These are phyloP conservation scores for Hygrocybe coccinea DNA, from an alignment of 768 basidiomycete genomes.

Conservation along the genomic window DNA sequence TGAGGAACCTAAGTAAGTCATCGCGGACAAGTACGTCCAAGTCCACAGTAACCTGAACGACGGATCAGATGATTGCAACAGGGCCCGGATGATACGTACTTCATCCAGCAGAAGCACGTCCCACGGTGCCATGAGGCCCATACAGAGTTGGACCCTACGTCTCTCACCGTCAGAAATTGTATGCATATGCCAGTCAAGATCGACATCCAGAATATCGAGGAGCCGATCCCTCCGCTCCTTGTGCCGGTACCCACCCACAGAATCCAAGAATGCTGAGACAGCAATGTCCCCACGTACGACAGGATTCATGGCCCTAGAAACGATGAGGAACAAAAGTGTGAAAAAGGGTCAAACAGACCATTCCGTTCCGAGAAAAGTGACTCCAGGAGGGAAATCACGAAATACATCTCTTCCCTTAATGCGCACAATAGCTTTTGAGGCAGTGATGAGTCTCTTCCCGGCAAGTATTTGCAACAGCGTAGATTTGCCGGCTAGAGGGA, in stretches of 20 bases:
- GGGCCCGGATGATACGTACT: conserved; percentile 38
- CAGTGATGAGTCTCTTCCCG: conserved; percentile 75
- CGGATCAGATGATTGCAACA: not conserved
- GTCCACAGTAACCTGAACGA: conserved; percentile 86
- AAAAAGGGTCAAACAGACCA: conserved; percentile 48
- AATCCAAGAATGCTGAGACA: conserved; percentile 93
- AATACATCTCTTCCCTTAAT: conserved; percentile 87
- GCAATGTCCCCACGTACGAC: conserved; percentile 91
- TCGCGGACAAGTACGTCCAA: conserved; percentile 92
- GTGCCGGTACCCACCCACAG: conserved; percentile 92
- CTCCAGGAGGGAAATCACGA: conserved; percentile 72
- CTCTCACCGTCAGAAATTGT: conserved; percentile 95
- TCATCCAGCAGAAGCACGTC: conserved; percentile 92
- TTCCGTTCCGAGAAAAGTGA: conserved; percentile 90
- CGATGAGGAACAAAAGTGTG: not conserved
- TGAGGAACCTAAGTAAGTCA: conserved; percentile 84
- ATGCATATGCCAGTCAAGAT: conserved; percentile 96
- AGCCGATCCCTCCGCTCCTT: conserved; percentile 82
- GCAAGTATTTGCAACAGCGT: conserved; percentile 91
- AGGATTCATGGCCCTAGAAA: conserved; percentile 85
- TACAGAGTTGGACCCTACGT: conserved; percentile 85
- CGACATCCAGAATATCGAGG: conserved; percentile 89
- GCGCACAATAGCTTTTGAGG: conserved; percentile 48
- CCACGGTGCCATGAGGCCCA: conserved; percentile 95
- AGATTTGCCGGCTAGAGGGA: conserved; percentile 77